These are phyloP conservation scores for Pseudocercospora eumusae DNA, from an alignment of 2,329 filamentous ascomycete genomes.

Conservation along the genomic window DNA sequence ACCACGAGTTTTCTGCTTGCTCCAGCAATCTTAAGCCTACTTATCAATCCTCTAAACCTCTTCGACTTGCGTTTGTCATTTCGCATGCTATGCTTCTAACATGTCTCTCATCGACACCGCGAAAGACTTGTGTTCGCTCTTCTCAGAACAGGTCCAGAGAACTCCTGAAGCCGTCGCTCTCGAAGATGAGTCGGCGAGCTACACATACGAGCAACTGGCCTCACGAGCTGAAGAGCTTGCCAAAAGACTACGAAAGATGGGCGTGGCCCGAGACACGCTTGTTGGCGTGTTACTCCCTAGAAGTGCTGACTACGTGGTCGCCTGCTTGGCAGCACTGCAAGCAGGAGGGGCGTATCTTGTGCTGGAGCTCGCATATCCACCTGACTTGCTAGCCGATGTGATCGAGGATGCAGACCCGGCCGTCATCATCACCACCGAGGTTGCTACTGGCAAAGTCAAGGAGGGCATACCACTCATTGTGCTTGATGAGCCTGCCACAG, in stretches of 20 bases:
- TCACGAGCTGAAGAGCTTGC: constrained; percentile 66
- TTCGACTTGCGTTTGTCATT: constrained; percentile 4
- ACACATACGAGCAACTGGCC: constrained; percentile 74
- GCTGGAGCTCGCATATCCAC: constrained; percentile 76
- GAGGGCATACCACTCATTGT: constrained; percentile 63
- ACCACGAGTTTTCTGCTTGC: background rate
- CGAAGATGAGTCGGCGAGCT: constrained; percentile 66
- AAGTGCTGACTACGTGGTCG: constrained; percentile 76
- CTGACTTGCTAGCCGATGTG: constrained; percentile 71
- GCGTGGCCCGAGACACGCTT: constrained; percentile 70
- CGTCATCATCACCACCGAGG: constrained; percentile 68
- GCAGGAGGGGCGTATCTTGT: constrained; percentile 80
- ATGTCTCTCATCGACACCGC: constrained; percentile 70
- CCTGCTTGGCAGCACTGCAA: constrained; percentile 73
- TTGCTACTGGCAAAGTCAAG: constrained; percentile 67
- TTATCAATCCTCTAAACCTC: no score
- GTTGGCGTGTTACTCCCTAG: constrained; percentile 75
- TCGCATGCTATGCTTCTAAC: background rate
- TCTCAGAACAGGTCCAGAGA: constrained; percentile 65
- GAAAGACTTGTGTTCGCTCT: constrained; percentile 73
- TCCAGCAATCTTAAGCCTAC: background rate
- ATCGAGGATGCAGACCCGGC: constrained; percentile 72
- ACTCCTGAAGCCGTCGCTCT: constrained; percentile 71
- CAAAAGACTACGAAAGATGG: constrained; percentile 63
- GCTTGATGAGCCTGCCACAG: constrained; percentile 54